A percentile compares a stretch with the other conserved stretches of the same genome.
Conservation (phyloP, 768 basidiomycete genomes). For the Amanita jacksonii region DNA sequence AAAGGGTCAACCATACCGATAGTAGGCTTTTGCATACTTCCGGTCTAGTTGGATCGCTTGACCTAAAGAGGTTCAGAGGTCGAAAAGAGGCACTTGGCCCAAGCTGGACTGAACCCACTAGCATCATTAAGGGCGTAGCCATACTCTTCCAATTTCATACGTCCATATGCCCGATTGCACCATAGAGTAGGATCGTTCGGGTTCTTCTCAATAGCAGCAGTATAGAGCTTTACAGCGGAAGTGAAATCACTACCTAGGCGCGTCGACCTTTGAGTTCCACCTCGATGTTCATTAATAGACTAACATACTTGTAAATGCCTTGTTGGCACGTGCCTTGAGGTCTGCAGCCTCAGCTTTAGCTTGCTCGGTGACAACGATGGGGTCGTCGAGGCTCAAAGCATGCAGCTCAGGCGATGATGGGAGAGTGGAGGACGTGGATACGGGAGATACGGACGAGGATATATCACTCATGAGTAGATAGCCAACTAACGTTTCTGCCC, state of each 20-base stretch:
- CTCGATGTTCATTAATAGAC: constrained; percentile 2
- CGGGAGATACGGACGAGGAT: constrained; percentile 18
- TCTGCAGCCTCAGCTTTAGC: constrained; percentile 58
- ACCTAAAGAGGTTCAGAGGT: constrained; percentile 29
- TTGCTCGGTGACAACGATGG: constrained; percentile 45
- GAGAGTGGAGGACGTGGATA: constrained; percentile 13
- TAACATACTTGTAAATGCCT: constrained; percentile 66
- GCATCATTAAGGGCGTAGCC: constrained; percentile 88
- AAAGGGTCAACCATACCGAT: constrained; percentile 40
- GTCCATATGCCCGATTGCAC: constrained; percentile 89
- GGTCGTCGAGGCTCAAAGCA: constrained; percentile 37
- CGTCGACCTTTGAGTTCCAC: not conserved
- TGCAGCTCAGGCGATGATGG: constrained; percentile 48
- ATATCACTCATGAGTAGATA: constrained; percentile 2
- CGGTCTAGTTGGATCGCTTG: constrained; percentile 85
- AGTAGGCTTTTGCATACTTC: constrained; percentile 85
- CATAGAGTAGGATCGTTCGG: constrained; percentile 83
- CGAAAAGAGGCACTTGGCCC: not conserved
- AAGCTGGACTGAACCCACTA: constrained; percentile 41
- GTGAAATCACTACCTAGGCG: constrained; percentile 62
- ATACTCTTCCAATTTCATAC: constrained; percentile 89
- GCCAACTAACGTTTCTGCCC: not conserved
- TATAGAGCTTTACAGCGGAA: constrained; percentile 69
- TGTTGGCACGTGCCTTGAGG: constrained; percentile 83
- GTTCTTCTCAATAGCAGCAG: constrained; percentile 78